Evolutionary conservation across 495 filamentous ascomycete species (phyloP), one percentile per base, ranked within the genome.

Genomic region (Lophiotrema nucula): DNA sequence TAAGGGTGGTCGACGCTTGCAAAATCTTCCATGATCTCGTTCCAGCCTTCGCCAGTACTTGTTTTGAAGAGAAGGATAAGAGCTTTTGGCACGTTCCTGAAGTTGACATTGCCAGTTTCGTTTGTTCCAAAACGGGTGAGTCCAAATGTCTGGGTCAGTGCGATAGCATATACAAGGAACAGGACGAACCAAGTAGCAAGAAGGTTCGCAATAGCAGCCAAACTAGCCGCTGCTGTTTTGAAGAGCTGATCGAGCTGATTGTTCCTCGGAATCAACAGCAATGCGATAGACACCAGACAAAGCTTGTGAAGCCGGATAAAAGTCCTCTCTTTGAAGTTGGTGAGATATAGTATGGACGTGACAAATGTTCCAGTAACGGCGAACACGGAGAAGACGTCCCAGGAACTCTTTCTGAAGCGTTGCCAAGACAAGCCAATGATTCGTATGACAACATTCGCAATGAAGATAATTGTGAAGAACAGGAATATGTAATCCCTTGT

Each of bases 161-260:
- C 93, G 61, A 99, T 97, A 26, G 92, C 95, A 71, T 88, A 99
- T 13, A 96, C 90, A 31, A 97, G 75, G 77, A 97, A 99, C 43
- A 99, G 81, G 1, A 97, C 89, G 58, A 96, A 87, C 93, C 93
- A 99, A 0, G 95, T 97, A 1, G 92, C 93, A 18, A 99, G 77
- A 22, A 99, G 78, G 68, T 96, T 99, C 51, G 86, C 83, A 67
- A 99, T 97, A 13, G 88, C 85, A 1, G 88, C 86, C 28, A 99
- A 74, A 83, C 86, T 91, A 38, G 93, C 93, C n/a, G 93, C 95
- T 2, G 95, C 95, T 15, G 93, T 99, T 74, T 99, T 99, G 83
- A 97, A 99, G 4, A 99, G 84, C 70, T 99, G 93, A 67, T 99
- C 93, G 11, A 99, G 84, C 44, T 96, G 91, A 61, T 99, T 93